Conservation (phyloP, 2,329 filamentous ascomycete species). For the Fusarium agapanthi region DNA sequence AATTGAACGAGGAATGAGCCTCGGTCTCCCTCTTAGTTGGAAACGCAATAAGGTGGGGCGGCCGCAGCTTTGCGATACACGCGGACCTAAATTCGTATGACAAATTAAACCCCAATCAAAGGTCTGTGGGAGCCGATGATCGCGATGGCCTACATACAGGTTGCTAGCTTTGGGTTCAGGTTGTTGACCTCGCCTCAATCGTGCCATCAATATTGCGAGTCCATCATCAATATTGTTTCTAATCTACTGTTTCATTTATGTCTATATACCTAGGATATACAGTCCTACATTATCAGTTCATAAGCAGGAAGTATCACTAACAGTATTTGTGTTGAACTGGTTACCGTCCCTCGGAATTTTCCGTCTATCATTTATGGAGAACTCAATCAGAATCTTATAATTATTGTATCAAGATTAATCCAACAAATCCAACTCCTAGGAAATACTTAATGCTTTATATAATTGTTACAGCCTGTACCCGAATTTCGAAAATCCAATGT, state of each 20-base stretch:
- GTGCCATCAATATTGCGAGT: background rate
- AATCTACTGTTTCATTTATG: fast-evolving
- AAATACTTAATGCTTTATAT: background rate
- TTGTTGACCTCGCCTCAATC: background rate
- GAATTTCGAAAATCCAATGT: too few species aligned
- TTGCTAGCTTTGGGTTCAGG: background rate
- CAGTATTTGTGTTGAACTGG: fast-evolving
- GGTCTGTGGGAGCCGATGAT: background rate
- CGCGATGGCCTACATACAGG: background rate
- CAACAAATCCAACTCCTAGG: too few species aligned
- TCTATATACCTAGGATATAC: fast-evolving
- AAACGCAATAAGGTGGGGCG: background rate
- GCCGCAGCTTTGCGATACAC: background rate
- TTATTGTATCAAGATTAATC: too few species aligned
- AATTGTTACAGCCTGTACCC: background rate
- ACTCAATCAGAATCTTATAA: background rate
- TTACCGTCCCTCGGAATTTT: background rate
- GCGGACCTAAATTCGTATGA: background rate
- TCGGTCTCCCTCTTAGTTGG: background rate
- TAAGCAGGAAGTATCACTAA: background rate
- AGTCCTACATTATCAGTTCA: background rate
- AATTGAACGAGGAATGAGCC: background rate
- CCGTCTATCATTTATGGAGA: background rate
- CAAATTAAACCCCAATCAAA: background rate
- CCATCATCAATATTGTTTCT: background rate